Evolutionary conservation across 805 yeast genomes (phyloP), one percentile per base, ranked within the genome.

Genomic region (Lachancea kluyveri): DNA sequence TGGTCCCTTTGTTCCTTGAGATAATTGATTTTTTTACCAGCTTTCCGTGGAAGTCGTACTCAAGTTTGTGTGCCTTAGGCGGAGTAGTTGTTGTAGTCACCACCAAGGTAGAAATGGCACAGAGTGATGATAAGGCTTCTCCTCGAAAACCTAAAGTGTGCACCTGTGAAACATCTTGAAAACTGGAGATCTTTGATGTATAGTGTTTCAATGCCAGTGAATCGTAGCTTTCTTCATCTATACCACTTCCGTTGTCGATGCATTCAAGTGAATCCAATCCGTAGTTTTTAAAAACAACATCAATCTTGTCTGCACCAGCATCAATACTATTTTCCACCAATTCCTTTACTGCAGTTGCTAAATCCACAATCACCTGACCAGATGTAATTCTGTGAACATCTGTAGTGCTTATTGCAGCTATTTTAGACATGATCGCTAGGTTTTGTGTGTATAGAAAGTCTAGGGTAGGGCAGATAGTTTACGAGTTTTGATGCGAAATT

Each of bases 281-380:
- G 54, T 81, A 72, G 42, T 85, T 75, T 45, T 65, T 66, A 46
- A 90, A 74, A 2, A 62, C 61, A 10, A 90, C 61, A 29, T 85
- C 94, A 18, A 92, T 65, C 31, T 71, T 72, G 0, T 72, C 65
- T 7, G 92, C 71, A 14, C 67, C 56, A 0, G 96, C 92, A 59
- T 92, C 98, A 5, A 90, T 60, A 18, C 92, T 64, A 52, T 90
- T 90, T 48, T 90, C 98, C 3, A 92, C 67, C 2, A 88, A 60
- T 53, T 90, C 98, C 51, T 90, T 90, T 18, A 81, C 77, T 0
- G 84, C 81, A 0, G 90, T 75, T 0, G 74, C 65, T 25, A 92
- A 58, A 45, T 84, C 95, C 4, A 78, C 72, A 8, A 92, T 82
- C 9, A 92, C 97, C 54, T 92, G 98, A 0, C 96, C 96, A 0